Evolutionary conservation across 805 yeast genomes (phyloP), one percentile per base, ranked within the genome.

Genomic region (Sporopachydermia quercuum): DNA sequence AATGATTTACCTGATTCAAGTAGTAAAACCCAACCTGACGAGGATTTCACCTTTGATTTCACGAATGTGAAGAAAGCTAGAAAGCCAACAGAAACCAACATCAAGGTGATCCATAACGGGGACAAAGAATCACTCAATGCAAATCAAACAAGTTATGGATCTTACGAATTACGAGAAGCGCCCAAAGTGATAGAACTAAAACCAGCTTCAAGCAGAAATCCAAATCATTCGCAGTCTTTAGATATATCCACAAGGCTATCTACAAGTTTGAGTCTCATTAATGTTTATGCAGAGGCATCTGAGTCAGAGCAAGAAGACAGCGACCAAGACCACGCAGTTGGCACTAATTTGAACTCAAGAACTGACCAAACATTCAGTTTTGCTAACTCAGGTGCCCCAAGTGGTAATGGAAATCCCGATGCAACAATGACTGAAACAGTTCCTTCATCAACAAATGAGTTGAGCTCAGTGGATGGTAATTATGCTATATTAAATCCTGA

Each of bases 251-350:
- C 30, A n/a, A 8, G 30, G 30, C 30, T 23, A 8, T 23, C 30
- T 23, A 23, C 30, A 8, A 8, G 13, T 23, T n/a, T 23, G 13
- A 23, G 30, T n/a, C 30, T 23, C 13, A 23, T 23, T 23, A n/a
- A 23, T n/a, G 30, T 23, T 23, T 23, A 23, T 23, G 30, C 30
- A n/a, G 30, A 23, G n/a, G 30, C 30, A 8, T 23, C 30, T n/a
- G 30, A 23, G 8, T 8, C 30, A 23, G 30, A 23, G 30, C 13
- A 8, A n/a, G 30, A 23, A 23, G n/a, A n/a, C n/a, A n/a, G n/a
- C n/a, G n/a, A n/a, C n/a, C n/a, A n/a, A n/a, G n/a, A n/a, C n/a
- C n/a, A n/a, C n/a, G n/a, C n/a, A n/a, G n/a, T n/a, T n/a, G n/a
- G n/a, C n/a, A n/a, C n/a, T n/a, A n/a, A n/a, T n/a, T n/a, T n/a